Conservation (phyloP, 108 stramenopile genomes). For the Phaeodactylum tricornutum region DNA sequence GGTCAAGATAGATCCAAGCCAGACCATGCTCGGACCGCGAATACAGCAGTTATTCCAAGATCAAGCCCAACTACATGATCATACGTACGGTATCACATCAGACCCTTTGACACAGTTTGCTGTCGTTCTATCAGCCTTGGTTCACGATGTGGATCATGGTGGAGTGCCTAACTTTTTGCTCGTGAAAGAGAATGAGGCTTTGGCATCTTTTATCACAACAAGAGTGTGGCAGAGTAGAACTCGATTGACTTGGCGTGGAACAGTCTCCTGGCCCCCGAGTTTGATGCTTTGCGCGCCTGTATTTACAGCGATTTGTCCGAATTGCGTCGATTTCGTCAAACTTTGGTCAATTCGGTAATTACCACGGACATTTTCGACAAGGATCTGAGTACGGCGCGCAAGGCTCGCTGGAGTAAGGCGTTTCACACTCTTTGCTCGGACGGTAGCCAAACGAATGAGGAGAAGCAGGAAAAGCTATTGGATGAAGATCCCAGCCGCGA, state of each 20-base stretch:
- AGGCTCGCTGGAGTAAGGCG: constrained; percentile 4
- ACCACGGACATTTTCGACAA: constrained; percentile 36
- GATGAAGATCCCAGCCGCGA: no score
- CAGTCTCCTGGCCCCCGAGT: constrained; percentile 1
- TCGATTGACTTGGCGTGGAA: constrained; percentile 29
- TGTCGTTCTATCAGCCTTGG: constrained; percentile 29
- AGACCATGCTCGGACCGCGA: no score
- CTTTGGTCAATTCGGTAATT: constrained; percentile 30
- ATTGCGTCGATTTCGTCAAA: constrained; percentile 24
- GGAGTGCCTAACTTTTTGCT: constrained; percentile 29
- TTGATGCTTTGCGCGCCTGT: constrained; percentile 14
- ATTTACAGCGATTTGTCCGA: constrained; percentile 19
- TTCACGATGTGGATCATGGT: constrained; percentile 35
- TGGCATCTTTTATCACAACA: constrained; percentile 32
- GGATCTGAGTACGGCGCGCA: constrained; percentile 9
- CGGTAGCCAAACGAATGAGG: no score
- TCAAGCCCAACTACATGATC: neutral
- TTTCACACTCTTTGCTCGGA: no score
- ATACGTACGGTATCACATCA: constrained; percentile 21
- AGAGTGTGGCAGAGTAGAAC: constrained; percentile 32
- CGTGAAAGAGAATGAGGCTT: constrained; percentile 27
- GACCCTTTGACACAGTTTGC: constrained; percentile 27
- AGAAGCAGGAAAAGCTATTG: no score
- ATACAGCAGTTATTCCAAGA: neutral
- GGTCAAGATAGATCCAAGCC: no score